Base-by-base conservation (phyloP, 2,329 filamentous ascomycete genomes). In the Elsinoe australis region DNA sequence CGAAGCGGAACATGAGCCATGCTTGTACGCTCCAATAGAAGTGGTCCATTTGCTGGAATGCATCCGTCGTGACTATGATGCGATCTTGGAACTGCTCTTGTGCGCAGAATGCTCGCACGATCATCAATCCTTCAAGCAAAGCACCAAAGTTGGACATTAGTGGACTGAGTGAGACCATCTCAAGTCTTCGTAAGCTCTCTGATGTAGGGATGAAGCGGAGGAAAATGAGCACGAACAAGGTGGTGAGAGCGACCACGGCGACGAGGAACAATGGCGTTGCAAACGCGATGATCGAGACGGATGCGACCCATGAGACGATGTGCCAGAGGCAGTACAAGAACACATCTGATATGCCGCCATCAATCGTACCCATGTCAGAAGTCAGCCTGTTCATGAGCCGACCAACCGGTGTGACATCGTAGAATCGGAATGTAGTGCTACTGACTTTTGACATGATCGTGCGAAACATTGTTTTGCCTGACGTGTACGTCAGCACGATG, bases 1-100 rank as follows among this genome's bases (percentile, higher is more conserved):
- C 82, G 49, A 92, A 90, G 9, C 88, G 80, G 58, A 84, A 87
- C 61, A 82, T 81, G 2, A 95, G 72, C 88, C 88, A 95, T 5
- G 80, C 79, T 55, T 94, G 87, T 34, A 94, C 73, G 51, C 82
- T 85, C 70, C 88, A 95, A 67, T 94, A 95, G 67, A 95, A 94
- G 63, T 95, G 89, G 58, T 95, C 89, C 76, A 94, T 92, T 61
- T 87, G 87, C 63, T 95, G 89, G 61, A 95, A 95, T 14, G 81
- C 80, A 59, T 95, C 88, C 0, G 88, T 87, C 0, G 88, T 87
- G 2, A 75, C 70, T 26, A 95, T 82, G 46, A 94, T 86, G 44
- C 82, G 77, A 53, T 81, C 76, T 59, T 94, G 87, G 59, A 95
- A 95, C 46, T 84, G 80, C 3, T 75, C 69, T 56, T 94, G 83